A percentile compares a stretch with the other conserved stretches of the same genome.
Conservation (phyloP, 345 rosid genomes). For the Gossypium turneri region DNA sequence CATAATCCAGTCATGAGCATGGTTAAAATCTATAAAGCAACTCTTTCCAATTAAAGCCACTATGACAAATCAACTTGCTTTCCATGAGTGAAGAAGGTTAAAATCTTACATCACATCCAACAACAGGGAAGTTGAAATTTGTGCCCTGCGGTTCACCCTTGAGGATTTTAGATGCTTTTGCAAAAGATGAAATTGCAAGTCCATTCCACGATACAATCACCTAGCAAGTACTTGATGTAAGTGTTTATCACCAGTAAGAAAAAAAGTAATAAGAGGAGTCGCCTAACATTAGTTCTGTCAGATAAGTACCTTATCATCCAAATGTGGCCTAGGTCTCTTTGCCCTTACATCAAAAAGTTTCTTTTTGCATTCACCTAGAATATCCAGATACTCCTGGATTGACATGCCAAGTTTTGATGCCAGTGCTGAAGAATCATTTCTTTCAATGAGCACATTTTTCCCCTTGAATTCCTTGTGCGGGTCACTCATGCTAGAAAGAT, state of each 20-base stretch:
- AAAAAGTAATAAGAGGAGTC: background rate
- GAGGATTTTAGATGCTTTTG: conserved; percentile 84
- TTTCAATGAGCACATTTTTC: conserved; percentile 77
- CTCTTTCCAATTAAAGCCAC: background rate
- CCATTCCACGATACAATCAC: conserved; percentile 96
- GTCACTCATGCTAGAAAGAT: conserved; percentile 83
- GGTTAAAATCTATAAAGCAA: background rate
- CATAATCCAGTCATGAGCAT: background rate
- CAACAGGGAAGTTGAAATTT: conserved; percentile 59
- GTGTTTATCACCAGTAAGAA: conserved; percentile 4
- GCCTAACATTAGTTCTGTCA: background rate
- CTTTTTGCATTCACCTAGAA: conserved; percentile 65
- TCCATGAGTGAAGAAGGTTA: background rate
- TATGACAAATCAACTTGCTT: background rate
- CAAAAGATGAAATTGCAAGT: conserved; percentile 75
- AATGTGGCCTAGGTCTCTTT: conserved; percentile 76
- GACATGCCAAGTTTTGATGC: conserved; percentile 61
- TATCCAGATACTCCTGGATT: conserved; percentile 55
- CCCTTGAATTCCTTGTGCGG: conserved; percentile 80
- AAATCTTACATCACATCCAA: conserved; percentile 62
- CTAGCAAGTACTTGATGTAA: conserved; percentile 35
- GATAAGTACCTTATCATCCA: conserved; percentile 75
- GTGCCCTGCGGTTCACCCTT: conserved; percentile 46
- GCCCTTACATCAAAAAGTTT: conserved; percentile 72
- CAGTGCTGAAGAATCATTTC: conserved; percentile 52